phyloP scores from a whole-genome alignment of 2,329 filamentous ascomycete species.

The Paecilomyces formosus region DNA sequence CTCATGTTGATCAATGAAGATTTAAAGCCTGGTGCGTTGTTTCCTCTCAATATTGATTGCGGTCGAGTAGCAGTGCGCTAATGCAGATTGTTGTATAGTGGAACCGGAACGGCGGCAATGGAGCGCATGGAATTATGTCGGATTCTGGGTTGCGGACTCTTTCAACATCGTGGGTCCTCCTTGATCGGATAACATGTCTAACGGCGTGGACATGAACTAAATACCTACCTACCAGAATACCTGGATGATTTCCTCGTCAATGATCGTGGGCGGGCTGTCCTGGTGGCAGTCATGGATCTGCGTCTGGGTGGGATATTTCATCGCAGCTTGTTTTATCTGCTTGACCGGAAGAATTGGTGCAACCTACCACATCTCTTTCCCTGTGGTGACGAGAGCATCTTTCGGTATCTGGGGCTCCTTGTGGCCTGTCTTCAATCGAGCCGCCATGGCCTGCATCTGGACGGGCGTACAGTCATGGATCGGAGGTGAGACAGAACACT shows the following conservation, averaged over 20 bases:
- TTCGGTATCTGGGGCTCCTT: constrained; percentile 86
- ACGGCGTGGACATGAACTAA: background rate
- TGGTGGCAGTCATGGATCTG: constrained; percentile 94
- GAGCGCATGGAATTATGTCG: constrained; percentile 81
- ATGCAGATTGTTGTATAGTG: constrained; percentile 38
- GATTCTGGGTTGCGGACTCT: constrained; percentile 77
- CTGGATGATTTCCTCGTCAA: constrained; percentile 86
- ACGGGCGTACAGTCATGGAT: constrained; percentile 61
- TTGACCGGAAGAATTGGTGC: constrained; percentile 77
- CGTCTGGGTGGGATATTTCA: constrained; percentile 77
- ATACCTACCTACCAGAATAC: constrained; percentile 51
- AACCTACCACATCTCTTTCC: constrained; percentile 82
- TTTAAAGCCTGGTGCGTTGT: constrained; percentile 53
- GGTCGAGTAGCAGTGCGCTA: background rate
- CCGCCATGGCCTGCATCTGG: constrained; percentile 66
- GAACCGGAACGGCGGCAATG: constrained; percentile 74
- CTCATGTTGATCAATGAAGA: constrained; percentile 83
- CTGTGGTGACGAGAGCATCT: constrained; percentile 66
- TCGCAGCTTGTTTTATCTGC: constrained; percentile 68
- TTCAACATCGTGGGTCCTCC: constrained; percentile 63
- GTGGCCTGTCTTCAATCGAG: constrained; percentile 84
- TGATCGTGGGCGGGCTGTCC: constrained; percentile 68
- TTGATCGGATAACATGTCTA: background rate
- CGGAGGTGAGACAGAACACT: constrained; percentile 42
- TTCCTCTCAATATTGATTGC: background rate